Percentiles rank a stretch among this genome's conserved stretches.
These are phyloP conservation scores for Excoecaria cochinchinensis DNA, from an alignment of 345 rosid genomes.

Conservation along the genomic window DNA sequence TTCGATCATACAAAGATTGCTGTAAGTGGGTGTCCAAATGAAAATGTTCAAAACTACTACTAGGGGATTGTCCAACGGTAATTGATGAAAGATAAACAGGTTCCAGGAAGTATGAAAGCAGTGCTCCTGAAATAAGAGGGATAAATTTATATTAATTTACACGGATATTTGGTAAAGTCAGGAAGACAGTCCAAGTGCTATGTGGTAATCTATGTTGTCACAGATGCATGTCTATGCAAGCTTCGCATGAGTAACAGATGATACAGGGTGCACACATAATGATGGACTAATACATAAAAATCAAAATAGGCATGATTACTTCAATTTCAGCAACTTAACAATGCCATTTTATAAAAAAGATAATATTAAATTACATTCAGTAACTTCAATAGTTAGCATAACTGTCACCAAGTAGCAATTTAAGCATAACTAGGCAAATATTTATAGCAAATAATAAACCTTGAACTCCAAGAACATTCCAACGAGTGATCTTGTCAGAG, in stretches of 20 bases:
- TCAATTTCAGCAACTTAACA: not conserved
- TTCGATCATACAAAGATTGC: constrained; percentile 54
- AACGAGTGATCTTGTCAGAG: constrained; percentile 86
- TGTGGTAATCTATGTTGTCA: not conserved
- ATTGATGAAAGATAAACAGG: constrained; percentile 76
- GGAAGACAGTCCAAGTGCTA: not conserved
- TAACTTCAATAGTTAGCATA: not conserved
- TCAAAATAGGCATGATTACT: not conserved
- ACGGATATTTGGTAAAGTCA: not conserved
- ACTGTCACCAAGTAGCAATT: not conserved
- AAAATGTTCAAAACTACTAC: constrained; percentile 33
- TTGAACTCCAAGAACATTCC: constrained; percentile 94
- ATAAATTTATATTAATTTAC: constrained; percentile 1
- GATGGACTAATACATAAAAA: not conserved
- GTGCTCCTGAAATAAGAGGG: constrained; percentile 56
- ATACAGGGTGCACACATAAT: not conserved
- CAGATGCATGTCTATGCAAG: not conserved
- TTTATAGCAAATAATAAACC: constrained; percentile 39
- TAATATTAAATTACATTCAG: not conserved
- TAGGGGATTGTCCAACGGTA: constrained; percentile 61
- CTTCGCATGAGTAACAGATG: not conserved
- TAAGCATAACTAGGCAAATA: not conserved
- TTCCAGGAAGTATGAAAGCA: constrained; percentile 64
- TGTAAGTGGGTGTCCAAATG: constrained; percentile 47
- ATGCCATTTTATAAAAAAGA: not conserved